Conservation (phyloP, 2,329 filamentous ascomycete genomes). For the Nemania sp. region DNA sequence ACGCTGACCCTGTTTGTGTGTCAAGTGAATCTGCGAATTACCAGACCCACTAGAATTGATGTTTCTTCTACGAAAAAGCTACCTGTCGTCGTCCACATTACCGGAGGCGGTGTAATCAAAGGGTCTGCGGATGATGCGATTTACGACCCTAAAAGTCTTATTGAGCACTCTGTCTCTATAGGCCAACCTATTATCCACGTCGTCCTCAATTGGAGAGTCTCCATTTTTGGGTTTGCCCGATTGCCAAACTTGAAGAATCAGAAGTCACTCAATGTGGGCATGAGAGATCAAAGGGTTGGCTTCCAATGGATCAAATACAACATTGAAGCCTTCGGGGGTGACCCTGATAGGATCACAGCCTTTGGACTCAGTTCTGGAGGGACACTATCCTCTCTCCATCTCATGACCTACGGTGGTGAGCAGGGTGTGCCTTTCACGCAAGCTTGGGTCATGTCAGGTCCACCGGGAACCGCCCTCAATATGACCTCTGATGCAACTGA, state of each 20-base stretch:
- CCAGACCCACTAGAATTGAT: neutral
- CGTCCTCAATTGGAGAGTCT: conserved; percentile 35
- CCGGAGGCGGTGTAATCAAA: neutral
- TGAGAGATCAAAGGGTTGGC: neutral
- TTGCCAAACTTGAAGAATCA: conserved; percentile 32
- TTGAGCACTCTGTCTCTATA: neutral
- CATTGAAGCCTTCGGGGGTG: neutral
- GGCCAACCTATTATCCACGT: conserved; percentile 36
- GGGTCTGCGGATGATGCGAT: neutral
- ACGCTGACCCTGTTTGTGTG: neutral
- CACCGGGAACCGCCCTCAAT: conserved; percentile 41
- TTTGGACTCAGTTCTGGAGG: neutral
- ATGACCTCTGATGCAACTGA: conserved; percentile 37
- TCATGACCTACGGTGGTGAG: conserved; percentile 7
- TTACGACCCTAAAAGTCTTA: neutral
- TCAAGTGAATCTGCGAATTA: neutral
- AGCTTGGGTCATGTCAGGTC: conserved; percentile 42
- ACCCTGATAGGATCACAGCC: neutral
- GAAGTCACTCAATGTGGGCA: conserved; percentile 26
- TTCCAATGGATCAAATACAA: conserved; percentile 1
- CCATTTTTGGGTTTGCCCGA: conserved; percentile 39
- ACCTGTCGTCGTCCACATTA: neutral
- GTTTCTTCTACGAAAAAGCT: neutral
- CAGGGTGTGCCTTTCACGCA: conserved; percentile 40
- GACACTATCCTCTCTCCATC: neutral